Conservation (phyloP, 2,329 filamentous ascomycete species). For the Neophaeococcomyces aloes region DNA sequence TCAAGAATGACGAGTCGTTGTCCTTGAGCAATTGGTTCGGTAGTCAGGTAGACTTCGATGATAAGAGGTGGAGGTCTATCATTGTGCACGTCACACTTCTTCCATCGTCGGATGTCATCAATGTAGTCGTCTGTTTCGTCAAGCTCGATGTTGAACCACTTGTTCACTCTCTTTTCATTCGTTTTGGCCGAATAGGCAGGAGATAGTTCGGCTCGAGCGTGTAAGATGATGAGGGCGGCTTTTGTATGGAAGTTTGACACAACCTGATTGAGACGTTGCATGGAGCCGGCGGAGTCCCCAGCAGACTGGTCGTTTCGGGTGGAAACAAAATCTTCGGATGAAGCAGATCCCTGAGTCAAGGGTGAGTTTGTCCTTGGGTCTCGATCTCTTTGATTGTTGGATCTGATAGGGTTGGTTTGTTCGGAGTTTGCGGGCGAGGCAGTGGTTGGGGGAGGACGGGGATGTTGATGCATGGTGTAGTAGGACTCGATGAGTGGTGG, state of each 20-base stretch:
- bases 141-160: constrained; percentile 92
- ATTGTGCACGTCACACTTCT: constrained; percentile 62
- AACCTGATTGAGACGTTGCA: constrained; percentile 82
- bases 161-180: constrained; percentile 58
- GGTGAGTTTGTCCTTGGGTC: constrained; percentile 40
- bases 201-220: constrained; percentile 64
- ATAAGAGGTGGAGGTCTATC: constrained; percentile 72
- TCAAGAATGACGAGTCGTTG: constrained; percentile 83
- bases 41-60: constrained; percentile 83
- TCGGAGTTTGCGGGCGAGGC: constrained; percentile 63
- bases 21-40: constrained; percentile 64
- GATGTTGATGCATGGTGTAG: constrained; percentile 75
- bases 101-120: constrained; percentile 75
- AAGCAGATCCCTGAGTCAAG: constrained; percentile 42
- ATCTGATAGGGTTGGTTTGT: constrained; percentile 53
- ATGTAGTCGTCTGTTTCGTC: constrained; percentile 83
- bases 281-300: constrained; percentile 50
- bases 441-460: constrained; percentile 61
- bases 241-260: constrained; percentile 94
- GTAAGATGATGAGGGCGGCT: constrained; percentile 70
- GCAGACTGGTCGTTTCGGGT: constrained; percentile 32
- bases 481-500: neutral
- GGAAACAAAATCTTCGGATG: constrained; percentile 38
- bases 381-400: constrained; percentile 64
- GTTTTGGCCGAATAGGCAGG: constrained; percentile 46